Percentiles rank a stretch among this genome's conserved stretches.
Conservation (phyloP, 257 asterid genomes). For the Nicotiana tomentosiformis region DNA sequence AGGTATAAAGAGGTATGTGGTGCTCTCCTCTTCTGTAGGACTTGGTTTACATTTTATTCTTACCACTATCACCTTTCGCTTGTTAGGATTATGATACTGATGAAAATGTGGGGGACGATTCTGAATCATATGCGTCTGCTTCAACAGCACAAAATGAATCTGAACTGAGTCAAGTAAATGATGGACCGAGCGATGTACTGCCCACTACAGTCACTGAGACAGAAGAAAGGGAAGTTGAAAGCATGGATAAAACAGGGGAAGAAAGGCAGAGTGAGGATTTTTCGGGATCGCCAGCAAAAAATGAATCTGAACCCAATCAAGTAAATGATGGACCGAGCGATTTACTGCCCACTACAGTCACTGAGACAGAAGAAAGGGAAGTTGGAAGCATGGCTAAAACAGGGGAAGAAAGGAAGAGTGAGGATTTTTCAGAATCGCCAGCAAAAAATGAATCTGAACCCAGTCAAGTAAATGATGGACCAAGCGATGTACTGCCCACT, state of each 20-base stretch:
- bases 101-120: constrained; percentile 38
- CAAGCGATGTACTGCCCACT: constrained; percentile 33
- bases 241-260: too few species aligned
- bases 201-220: too few species aligned
- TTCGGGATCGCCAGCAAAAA: constrained; percentile 19
- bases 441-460: constrained; percentile 34
- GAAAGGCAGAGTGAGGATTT: constrained; percentile 31
- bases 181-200: too few species aligned
- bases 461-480: constrained; percentile 33
- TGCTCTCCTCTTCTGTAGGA: constrained; percentile 11
- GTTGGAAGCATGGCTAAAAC: too few species aligned
- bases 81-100: constrained; percentile 47
- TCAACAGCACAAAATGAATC: constrained; percentile 7
- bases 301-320: too few species aligned
- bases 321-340: too few species aligned
- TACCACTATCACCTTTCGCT: constrained; percentile 13
- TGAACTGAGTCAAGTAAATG: too few species aligned
- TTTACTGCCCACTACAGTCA: too few species aligned
- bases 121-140: constrained; percentile 45
- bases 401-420: constrained; percentile 7
- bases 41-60: constrained; percentile 21
- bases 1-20: constrained; percentile 85
- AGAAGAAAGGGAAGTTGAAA: too few species aligned
- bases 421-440: constrained; percentile 43
- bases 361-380: too few species aligned